Conservation (phyloP, 2,329 filamentous ascomycete species). For the Colletotrichum sp. region DNA sequence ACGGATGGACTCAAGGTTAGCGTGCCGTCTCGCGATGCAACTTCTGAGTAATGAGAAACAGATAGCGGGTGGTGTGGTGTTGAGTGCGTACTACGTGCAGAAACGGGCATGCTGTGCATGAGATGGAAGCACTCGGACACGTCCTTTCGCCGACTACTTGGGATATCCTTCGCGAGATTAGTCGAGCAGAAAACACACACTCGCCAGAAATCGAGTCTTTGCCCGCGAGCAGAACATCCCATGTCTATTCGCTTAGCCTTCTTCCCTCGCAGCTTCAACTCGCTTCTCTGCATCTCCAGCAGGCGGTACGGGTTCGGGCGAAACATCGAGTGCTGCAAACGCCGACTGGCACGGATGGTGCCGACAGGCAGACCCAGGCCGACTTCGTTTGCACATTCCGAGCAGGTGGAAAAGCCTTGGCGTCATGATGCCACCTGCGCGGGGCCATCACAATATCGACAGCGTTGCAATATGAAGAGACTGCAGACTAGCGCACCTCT, state of each 20-base stretch:
- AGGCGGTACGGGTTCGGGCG: neutral
- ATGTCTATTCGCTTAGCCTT: neutral
- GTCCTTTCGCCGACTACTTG: neutral
- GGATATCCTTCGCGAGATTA: neutral
- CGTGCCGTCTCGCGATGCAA: neutral
- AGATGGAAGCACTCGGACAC: neutral
- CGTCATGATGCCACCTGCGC: neutral
- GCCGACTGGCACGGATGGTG: neutral
- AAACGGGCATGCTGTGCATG: neutral
- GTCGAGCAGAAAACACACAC: neutral
- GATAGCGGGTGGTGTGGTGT: neutral
- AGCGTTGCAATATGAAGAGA: neutral
- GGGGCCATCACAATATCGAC: neutral
- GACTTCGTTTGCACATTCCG: neutral
- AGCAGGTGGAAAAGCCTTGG: neutral
- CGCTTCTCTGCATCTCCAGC: neutral
- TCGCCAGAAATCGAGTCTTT: neutral
- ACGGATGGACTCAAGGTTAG: neutral
- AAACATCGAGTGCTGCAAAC: neutral
- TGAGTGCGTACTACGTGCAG: neutral
- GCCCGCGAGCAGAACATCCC: neutral
- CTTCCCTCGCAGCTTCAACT: neutral
- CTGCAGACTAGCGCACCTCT: neutral
- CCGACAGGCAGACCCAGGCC: neutral
- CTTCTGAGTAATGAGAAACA: neutral